Conservation (phyloP, 495 filamentous ascomycete species). For the Clavariopsis aquatica region DNA sequence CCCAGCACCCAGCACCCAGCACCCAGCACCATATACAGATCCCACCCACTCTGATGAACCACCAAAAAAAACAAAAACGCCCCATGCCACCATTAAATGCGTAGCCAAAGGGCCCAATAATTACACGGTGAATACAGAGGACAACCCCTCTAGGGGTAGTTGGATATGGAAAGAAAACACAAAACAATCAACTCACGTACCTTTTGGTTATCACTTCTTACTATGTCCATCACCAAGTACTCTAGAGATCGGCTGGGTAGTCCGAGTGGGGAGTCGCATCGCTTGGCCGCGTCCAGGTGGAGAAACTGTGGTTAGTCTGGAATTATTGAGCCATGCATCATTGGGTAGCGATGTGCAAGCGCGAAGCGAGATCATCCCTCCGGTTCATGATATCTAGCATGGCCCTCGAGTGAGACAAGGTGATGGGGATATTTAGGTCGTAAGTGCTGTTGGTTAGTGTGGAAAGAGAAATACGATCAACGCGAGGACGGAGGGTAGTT, state of each 20-base stretch:
- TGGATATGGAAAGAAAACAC: background rate
- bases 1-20: too few species aligned
- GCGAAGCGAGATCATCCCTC: background rate
- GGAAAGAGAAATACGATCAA: background rate
- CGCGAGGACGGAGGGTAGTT: background rate
- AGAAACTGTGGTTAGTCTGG: background rate
- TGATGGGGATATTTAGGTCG: background rate
- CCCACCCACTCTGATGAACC: background rate
- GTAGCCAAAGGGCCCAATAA: background rate
- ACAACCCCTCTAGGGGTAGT: background rate
- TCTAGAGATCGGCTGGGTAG: background rate
- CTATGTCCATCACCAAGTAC: background rate
- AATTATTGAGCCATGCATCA: background rate
- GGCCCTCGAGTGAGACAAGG: background rate
- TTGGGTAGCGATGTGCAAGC: background rate
- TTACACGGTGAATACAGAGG: background rate
- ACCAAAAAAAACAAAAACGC: background rate
- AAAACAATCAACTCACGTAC: background rate
- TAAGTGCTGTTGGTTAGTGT: background rate
- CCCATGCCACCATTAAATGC: background rate
- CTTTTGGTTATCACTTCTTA: background rate
- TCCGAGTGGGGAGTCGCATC: background rate
- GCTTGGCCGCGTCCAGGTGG: background rate
- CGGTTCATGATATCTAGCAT: background rate
- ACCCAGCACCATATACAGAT: background rate